These are phyloP conservation scores for Leccinum insigne DNA, from an alignment of 1,284 basidiomycete species.

Conservation along the genomic window DNA sequence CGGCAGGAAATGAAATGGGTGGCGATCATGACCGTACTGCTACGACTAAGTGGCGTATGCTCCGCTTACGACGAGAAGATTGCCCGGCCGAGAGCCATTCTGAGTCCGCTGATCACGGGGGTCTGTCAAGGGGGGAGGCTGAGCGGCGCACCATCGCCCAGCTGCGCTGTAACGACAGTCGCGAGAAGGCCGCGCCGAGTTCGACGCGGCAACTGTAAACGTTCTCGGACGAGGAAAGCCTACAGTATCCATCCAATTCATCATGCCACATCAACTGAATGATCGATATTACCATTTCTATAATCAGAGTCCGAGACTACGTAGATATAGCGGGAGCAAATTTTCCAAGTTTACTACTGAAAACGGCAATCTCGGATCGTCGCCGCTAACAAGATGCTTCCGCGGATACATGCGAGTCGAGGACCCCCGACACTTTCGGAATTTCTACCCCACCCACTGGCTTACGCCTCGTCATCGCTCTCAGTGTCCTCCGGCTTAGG, in stretches of 20 bases:
- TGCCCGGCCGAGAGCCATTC: neutral
- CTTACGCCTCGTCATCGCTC: conserved; percentile 43
- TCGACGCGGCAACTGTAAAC: neutral
- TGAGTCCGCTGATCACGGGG: conserved; percentile 24
- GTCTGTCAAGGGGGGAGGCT: conserved; percentile 10
- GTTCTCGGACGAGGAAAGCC: neutral
- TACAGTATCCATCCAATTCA: neutral
- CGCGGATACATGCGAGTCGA: conserved; percentile 19
- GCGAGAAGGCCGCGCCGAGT: conserved; percentile 16
- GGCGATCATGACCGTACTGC: conserved; percentile 29
- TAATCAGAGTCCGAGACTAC: conserved; percentile 1
- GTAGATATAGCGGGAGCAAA: conserved; percentile 18
- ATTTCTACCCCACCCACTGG: neutral
- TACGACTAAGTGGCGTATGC: neutral
- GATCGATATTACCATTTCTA: conserved; percentile 1
- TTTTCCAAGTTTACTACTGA: conserved; percentile 20
- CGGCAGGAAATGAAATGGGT: conserved; percentile 29
- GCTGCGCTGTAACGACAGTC: conserved; percentile 24
- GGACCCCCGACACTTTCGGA: conserved; percentile 24
- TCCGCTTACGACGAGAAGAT: conserved; percentile 3
- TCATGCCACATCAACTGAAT: neutral
- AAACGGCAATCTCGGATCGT: conserved; percentile 38
- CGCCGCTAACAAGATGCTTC: conserved; percentile 27
- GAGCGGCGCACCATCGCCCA: conserved; percentile 23
- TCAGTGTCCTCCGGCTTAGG: conserved; percentile 82